Evolutionary conservation across 176 grass and related monocot genomes (phyloP).

Genomic region (Aechmea fasciata): DNA sequence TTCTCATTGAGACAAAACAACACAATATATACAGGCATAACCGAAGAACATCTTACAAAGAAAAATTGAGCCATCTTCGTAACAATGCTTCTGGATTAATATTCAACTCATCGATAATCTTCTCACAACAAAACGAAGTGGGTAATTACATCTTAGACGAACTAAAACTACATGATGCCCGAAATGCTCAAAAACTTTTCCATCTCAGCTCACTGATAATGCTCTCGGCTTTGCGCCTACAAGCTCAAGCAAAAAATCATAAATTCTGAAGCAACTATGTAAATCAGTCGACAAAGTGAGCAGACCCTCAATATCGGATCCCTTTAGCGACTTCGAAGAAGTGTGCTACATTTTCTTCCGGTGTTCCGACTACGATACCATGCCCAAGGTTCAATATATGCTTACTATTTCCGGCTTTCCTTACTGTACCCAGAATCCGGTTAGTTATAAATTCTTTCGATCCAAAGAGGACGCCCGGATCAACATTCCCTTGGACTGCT

Average conservation of each 20-base stretch:
- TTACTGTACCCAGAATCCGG: slow-evolving; percentile 68
- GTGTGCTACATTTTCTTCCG: slow-evolving; percentile 95
- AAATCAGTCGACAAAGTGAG: slow-evolving; percentile 16
- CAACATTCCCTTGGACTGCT: slow-evolving; percentile 90
- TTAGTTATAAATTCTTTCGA: slow-evolving; percentile 91
- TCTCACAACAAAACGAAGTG: too few species aligned
- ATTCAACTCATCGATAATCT: too few species aligned
- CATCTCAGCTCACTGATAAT: not conserved
- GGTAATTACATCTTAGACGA: too few species aligned
- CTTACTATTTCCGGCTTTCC: slow-evolving; percentile 66
- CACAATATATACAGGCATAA: too few species aligned
- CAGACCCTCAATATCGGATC: slow-evolving; percentile 53
- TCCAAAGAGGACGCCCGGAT: slow-evolving; percentile 93
- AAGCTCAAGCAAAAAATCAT: slow-evolving; percentile 26
- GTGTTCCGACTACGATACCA: slow-evolving; percentile 91
- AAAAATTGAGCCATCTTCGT: too few species aligned
- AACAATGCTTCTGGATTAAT: too few species aligned
- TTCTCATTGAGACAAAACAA: too few species aligned
- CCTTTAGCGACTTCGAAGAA: slow-evolving; percentile 94
- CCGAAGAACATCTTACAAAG: too few species aligned
- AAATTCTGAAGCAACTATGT: slow-evolving; percentile 21
- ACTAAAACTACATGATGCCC: not conserved
- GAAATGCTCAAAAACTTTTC: not conserved
- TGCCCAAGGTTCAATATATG: slow-evolving; percentile 96
- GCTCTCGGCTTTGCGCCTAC: slow-evolving; percentile 34